Evolutionary conservation across 2,329 filamentous ascomycete species (phyloP).

Genomic region (Aspergillus pseudoglaucus): DNA sequence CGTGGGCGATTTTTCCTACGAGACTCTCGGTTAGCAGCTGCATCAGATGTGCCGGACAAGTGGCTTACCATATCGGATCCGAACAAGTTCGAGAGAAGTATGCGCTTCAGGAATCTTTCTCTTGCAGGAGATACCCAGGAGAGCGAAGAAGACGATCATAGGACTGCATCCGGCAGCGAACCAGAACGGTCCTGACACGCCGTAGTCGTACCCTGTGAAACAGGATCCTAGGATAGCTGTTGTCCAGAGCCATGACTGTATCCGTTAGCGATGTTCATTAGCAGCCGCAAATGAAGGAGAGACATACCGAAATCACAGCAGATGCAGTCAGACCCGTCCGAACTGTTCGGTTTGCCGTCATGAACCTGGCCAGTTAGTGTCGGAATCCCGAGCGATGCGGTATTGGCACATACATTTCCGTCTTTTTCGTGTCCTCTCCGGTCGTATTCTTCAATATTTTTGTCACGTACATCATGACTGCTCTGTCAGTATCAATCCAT

Average conservation of each 20-base stretch:
- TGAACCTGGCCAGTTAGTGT: conserved; percentile 34
- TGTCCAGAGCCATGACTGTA: conserved; percentile 47
- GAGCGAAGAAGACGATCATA: conserved; percentile 51
- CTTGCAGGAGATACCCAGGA: conserved; percentile 48
- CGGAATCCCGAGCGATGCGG: background rate
- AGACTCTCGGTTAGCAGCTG: conserved; percentile 2
- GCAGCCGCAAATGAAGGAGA: background rate
- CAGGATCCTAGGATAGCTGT: conserved; percentile 48
- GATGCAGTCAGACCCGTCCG: conserved; percentile 48
- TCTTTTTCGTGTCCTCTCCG: conserved; percentile 48
- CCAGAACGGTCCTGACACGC: conserved; percentile 52
- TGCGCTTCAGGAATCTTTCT: conserved; percentile 49
- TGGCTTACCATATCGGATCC: conserved; percentile 43
- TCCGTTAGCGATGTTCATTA: background rate
- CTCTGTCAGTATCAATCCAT: background rate
- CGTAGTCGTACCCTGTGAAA: conserved; percentile 49
- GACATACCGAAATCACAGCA: conserved; percentile 44
- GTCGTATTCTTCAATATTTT: conserved; percentile 43
- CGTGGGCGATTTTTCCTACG: conserved; percentile 37
- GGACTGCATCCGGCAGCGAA: conserved; percentile 51
- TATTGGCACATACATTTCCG: conserved; percentile 39
- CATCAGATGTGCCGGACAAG: background rate
- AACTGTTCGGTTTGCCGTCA: conserved; percentile 48
- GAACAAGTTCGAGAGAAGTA: conserved; percentile 49
- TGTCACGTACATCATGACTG: conserved; percentile 44